Evolutionary conservation across 2,329 filamentous ascomycete genomes (phyloP), one percentile per base, ranked within the genome.

Genomic region (Penicillium sp.): DNA sequence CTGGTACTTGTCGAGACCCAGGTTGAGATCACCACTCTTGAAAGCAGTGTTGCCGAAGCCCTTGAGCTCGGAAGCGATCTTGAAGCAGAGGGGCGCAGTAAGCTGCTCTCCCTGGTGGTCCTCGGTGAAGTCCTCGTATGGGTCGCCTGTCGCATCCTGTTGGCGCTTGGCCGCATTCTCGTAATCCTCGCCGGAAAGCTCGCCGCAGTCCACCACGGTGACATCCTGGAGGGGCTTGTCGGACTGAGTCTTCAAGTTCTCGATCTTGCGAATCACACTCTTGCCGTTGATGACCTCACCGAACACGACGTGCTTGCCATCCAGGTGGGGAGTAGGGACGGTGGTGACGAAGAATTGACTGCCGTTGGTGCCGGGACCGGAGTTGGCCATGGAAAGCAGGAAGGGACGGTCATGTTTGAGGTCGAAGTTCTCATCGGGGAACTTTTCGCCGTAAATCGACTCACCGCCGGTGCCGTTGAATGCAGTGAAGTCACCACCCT

Each of bases 301-400:
- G 67, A 97, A 99, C 25, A 99, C 92, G 44, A 97, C 94, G 77
- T 99, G 93, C 82, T 99, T 99, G 73, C 86, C 86, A 74, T 99
- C 92, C 37, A 97, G 84, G 74, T 97, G 94, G 45, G 91, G 92
- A 14, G 94, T 97, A n/a, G 87, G 82, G 30, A 96, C 90, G 16
- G 94, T 97, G 46, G 94, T 99, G 67, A 97, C 81, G 83, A 99
- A 99, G 84, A 99, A 99, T 71, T 99, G 94, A 48, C 90, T 95
- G 69, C 94, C 94, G 73, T 99, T 99, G 74, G 94, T 96, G 67
- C 88, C 90, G 43, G 91, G 90, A 44, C 94, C 94, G 62, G 94
- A 93, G 73, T 99, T 99, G 69, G 94, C 94, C 94, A 99, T 99
- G 72, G 90, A 95, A 59, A 99, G 82, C 63, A 97, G 80, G 80